Percentiles rank a stretch among this genome's conserved stretches.
Conservation (phyloP, 1,139 yeast species). For the Yamadazyma triangularis region DNA sequence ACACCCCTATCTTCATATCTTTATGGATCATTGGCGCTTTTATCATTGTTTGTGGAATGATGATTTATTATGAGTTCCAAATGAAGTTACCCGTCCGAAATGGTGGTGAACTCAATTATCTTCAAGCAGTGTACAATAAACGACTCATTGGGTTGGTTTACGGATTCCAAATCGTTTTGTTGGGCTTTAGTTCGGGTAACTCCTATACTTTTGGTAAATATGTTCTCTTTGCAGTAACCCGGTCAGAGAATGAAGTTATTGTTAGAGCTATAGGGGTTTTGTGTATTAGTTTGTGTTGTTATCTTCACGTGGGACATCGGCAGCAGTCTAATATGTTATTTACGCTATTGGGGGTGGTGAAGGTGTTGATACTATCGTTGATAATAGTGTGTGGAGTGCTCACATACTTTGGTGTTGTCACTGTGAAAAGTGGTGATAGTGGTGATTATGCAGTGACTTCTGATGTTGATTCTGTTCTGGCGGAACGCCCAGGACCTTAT, state of each 20-base stretch:
- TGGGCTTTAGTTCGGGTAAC: slow-evolving; percentile 50
- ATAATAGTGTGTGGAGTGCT: slow-evolving; percentile 35
- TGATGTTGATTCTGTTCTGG: slow-evolving; percentile 12
- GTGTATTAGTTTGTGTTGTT: slow-evolving; percentile 38
- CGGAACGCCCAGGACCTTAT: slow-evolving; percentile 19
- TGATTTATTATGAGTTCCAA: slow-evolving; percentile 45
- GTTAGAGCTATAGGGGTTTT: slow-evolving; percentile 43
- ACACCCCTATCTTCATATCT: slow-evolving; percentile 33
- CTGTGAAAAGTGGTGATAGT: slow-evolving; percentile 23
- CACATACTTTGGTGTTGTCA: slow-evolving; percentile 24
- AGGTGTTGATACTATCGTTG: slow-evolving; percentile 34
- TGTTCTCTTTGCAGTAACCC: slow-evolving; percentile 32
- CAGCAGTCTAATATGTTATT: slow-evolving; percentile 40
- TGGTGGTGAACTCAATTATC: slow-evolving; percentile 50
- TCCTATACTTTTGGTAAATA: slow-evolving; percentile 51
- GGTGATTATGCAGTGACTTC: slow-evolving; percentile 5
- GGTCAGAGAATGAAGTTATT: slow-evolving; percentile 18
- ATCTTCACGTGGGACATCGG: slow-evolving; percentile 36
- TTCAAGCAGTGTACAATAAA: slow-evolving; percentile 36
- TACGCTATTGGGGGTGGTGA: slow-evolving; percentile 41
- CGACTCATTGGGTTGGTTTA: slow-evolving; percentile 41
- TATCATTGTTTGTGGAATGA: slow-evolving; percentile 42
- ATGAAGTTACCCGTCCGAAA: slow-evolving; percentile 41
- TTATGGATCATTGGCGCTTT: slow-evolving; percentile 45
- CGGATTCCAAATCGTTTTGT: slow-evolving; percentile 42